Evolutionary conservation across 1,284 basidiomycete genomes (phyloP).

Genomic region (Ustilago loliicola): DNA sequence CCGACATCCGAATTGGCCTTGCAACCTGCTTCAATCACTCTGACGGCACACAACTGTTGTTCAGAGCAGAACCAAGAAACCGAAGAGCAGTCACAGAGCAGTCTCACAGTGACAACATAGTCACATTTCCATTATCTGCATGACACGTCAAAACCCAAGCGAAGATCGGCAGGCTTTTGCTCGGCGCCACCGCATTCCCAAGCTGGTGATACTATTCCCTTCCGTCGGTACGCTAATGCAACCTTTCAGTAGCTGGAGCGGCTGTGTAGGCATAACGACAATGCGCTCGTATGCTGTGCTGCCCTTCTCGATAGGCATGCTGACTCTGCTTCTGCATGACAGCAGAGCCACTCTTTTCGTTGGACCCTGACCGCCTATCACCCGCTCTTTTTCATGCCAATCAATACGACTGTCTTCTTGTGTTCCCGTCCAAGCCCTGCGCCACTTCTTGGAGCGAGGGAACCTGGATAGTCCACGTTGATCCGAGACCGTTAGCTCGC

Average conservation of each 20-base stretch:
- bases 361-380: background rate
- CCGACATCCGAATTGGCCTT: background rate
- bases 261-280: background rate
- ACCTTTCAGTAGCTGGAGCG: background rate
- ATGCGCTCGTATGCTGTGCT: background rate
- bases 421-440: background rate
- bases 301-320: background rate
- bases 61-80: background rate
- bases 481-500: background rate
- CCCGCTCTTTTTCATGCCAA: constrained; percentile 1
- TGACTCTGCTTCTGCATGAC: constrained; percentile 5
- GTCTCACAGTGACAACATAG: background rate
- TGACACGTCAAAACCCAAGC: constrained; percentile 12
- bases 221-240: constrained; percentile 1
- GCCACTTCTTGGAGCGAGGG: background rate
- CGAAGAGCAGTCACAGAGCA: background rate
- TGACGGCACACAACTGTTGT: background rate
- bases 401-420: background rate
- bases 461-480: background rate
- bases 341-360: background rate
- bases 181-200: constrained; percentile 2
- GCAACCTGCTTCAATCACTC: background rate
- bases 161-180: constrained; percentile 26
- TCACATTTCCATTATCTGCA: background rate
- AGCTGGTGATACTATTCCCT: background rate